Evolutionary conservation across 2,329 filamentous ascomycete genomes (phyloP).

Genomic region (Exophiala calicioides): DNA sequence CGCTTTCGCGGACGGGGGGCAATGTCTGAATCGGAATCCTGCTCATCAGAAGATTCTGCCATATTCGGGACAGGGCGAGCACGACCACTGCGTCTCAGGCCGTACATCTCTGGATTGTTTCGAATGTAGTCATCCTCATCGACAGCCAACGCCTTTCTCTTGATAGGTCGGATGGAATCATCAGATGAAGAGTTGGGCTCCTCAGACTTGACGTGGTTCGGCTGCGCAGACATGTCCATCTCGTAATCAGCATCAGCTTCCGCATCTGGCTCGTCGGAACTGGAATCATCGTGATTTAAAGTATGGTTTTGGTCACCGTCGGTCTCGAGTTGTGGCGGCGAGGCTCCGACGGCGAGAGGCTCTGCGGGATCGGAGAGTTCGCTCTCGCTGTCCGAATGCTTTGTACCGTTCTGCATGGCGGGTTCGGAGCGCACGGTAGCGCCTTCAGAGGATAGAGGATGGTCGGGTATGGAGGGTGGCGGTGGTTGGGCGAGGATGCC

Average conservation of each 20-base stretch:
- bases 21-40: conserved; percentile 75
- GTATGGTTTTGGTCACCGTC: conserved; percentile 47
- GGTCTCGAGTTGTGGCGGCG: conserved; percentile 43
- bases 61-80: conserved; percentile 64
- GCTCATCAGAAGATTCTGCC: conserved; percentile 63
- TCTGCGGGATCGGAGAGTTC: conserved; percentile 73
- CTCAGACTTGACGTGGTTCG: conserved; percentile 56
- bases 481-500: conserved; percentile 22
- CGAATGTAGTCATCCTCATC: conserved; percentile 77
- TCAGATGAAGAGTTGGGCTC: conserved; percentile 62
- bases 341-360: conserved; percentile 53
- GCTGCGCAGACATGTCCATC: conserved; percentile 59
- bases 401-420: conserved; percentile 45
- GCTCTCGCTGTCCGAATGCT: conserved; percentile 65
- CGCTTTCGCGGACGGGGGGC: conserved; percentile 45
- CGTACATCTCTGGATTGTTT: conserved; percentile 92
- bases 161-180: conserved; percentile 67
- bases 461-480: conserved; percentile 22
- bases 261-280: conserved; percentile 42
- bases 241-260: conserved; percentile 70
- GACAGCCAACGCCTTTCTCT: conserved; percentile 68
- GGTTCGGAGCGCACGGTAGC: conserved; percentile 57
- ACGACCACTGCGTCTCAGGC: conserved; percentile 81
- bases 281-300: conserved; percentile 40
- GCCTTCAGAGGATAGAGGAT: conserved; percentile 63